Percentiles rank a stretch among this genome's conserved stretches.
Evolutionary conservation across 1,284 basidiomycete species (phyloP).

Genomic region (Trichosporon sp.): DNA sequence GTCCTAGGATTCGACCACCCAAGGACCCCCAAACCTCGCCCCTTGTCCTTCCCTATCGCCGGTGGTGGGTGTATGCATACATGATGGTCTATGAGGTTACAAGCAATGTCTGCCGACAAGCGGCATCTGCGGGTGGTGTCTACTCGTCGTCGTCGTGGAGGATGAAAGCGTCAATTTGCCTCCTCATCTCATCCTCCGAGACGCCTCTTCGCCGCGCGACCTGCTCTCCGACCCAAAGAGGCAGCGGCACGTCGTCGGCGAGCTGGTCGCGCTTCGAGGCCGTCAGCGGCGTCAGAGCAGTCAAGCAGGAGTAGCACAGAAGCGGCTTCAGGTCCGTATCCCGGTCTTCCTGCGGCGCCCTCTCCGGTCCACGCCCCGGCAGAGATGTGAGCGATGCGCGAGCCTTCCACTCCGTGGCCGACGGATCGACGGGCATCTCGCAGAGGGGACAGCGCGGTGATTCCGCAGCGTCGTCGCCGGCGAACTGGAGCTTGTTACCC

Average conservation of each 20-base stretch:
- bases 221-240: conserved; percentile 31
- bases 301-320: conserved; percentile 70
- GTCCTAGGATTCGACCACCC: background rate
- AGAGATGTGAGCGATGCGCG: conserved; percentile 65
- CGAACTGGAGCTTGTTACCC: conserved; percentile 72
- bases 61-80: conserved; percentile 1
- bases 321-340: conserved; percentile 48
- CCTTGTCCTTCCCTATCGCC: background rate
- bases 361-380: conserved; percentile 20
- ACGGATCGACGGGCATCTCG: conserved; percentile 65
- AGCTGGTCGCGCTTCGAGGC: conserved; percentile 13
- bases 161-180: conserved; percentile 33
- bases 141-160: conserved; percentile 7
- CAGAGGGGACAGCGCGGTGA: conserved; percentile 62
- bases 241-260: conserved; percentile 23
- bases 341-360: background rate
- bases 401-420: conserved; percentile 66
- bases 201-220: conserved; percentile 14
- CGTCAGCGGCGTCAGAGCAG: conserved; percentile 55
- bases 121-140: too few species aligned
- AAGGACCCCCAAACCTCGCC: background rate
- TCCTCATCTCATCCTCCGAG: conserved; percentile 30
- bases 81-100: background rate
- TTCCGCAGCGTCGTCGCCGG: conserved; percentile 50
- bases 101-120: too few species aligned